Conservation (phyloP, 2,329 filamentous ascomycete species). For the Fusarium protoensiforme region DNA sequence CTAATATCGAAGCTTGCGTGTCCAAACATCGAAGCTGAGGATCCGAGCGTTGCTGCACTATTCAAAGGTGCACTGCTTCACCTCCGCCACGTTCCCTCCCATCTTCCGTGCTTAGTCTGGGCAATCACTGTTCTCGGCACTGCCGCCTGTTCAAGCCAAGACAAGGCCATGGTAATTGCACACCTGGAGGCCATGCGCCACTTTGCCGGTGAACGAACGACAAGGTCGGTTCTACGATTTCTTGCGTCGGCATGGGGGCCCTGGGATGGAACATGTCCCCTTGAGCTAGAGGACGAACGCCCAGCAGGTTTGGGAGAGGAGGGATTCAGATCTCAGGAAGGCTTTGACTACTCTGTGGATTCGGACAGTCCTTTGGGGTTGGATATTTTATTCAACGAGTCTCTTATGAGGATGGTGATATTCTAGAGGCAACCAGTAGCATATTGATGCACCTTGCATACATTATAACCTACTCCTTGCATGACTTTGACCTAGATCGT, state of each 20-base stretch:
- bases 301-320: not conserved
- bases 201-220: not conserved
- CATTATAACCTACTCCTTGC: too few relatives aligned
- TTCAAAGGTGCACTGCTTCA: not conserved
- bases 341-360: accelerated
- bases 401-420: not conserved
- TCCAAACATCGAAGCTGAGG: not conserved
- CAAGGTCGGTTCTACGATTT: not conserved
- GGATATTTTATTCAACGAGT: not conserved
- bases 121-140: not conserved
- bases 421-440: not conserved
- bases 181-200: not conserved
- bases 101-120: not conserved
- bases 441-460: too few relatives aligned
- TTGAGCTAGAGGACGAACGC: not conserved
- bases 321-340: not conserved
- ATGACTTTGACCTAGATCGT: not conserved
- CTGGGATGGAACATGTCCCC: accelerated
- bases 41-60: not conserved
- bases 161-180: not conserved
- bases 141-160: not conserved
- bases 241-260: not conserved
- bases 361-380: not conserved
- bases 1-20: not conserved
- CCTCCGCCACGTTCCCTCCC: not conserved